Percentiles rank a stretch among this genome's conserved stretches.
These are phyloP conservation scores for Triticum aestivum DNA, from an alignment of 176 grass and related monocot genomes.

Conservation along the genomic window DNA sequence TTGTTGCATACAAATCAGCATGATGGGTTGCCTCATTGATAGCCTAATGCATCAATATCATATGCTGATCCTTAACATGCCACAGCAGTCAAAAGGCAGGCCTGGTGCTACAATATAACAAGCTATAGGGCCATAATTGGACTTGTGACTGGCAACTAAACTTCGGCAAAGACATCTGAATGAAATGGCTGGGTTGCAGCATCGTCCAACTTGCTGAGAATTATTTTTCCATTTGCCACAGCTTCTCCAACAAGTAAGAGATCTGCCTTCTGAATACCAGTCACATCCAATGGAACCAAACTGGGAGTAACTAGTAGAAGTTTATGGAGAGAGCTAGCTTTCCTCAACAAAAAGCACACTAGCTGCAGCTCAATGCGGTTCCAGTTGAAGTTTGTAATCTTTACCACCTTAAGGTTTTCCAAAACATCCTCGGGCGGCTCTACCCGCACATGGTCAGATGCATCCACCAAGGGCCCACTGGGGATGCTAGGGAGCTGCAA, in stretches of 20 bases:
- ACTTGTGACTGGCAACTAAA: not conserved
- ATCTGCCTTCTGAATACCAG: not conserved
- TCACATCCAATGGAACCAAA: not conserved
- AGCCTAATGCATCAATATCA: not conserved
- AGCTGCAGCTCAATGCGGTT: not conserved
- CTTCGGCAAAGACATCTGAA: not conserved
- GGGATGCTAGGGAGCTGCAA: slow-evolving; percentile 3
- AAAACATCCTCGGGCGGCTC: not conserved
- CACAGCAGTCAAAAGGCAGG: not conserved
- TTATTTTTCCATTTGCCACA: not conserved
- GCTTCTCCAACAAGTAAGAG: not conserved
- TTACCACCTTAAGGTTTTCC: slow-evolving; percentile 23
- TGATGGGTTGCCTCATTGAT: not conserved
- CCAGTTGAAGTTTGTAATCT: slow-evolving; percentile 23
- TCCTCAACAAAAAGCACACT: slow-evolving; percentile 6
- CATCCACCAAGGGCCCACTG: not conserved
- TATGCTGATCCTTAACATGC: not conserved
- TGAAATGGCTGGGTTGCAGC: slow-evolving; percentile 7
- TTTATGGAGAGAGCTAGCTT: not conserved
- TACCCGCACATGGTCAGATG: not conserved
- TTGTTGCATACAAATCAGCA: not conserved
- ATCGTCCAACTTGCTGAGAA: not conserved
- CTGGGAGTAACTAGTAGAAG: not conserved
- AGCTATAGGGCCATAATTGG: not conserved
- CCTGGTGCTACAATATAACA: not conserved